Evolutionary conservation across 176 grass and related monocot genomes (phyloP).

Genomic region (Melocanna baccifera): DNA sequence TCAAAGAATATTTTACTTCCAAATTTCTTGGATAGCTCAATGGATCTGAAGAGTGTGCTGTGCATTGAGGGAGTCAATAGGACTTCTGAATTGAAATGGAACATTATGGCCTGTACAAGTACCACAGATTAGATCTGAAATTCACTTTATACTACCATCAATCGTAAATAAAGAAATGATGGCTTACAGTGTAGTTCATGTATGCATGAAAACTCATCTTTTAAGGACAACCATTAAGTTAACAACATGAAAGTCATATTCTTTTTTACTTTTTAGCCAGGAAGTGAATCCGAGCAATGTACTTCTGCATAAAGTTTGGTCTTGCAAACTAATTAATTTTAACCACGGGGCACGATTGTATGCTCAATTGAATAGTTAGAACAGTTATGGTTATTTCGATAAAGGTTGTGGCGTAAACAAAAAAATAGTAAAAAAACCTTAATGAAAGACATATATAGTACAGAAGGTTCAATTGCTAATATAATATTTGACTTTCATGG

Average conservation of each 20-base stretch:
- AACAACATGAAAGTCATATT: background rate
- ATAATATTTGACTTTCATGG: background rate
- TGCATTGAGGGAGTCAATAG: constrained; percentile 58
- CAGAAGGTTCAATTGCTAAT: background rate
- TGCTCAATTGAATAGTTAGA: background rate
- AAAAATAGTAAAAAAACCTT: background rate
- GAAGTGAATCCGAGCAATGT: background rate
- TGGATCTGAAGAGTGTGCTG: constrained; percentile 69
- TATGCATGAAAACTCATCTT: background rate
- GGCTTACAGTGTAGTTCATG: background rate
- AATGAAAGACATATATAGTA: background rate
- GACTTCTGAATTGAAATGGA: constrained; percentile 90
- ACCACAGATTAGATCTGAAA: constrained; percentile 30
- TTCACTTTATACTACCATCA: background rate
- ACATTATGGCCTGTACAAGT: constrained; percentile 68
- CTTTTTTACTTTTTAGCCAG: background rate
- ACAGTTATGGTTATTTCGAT: background rate
- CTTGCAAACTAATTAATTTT: background rate
- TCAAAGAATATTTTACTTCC: constrained; percentile 76
- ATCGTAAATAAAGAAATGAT: constrained; percentile 7
- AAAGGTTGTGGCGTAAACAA: background rate
- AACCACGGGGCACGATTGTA: background rate
- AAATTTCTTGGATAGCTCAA: constrained; percentile 71
- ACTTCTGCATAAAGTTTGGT: background rate
- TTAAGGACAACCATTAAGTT: background rate